phyloP scores from a whole-genome alignment of 805 yeast species.

The Metschnikowia arizonensis region DNA sequence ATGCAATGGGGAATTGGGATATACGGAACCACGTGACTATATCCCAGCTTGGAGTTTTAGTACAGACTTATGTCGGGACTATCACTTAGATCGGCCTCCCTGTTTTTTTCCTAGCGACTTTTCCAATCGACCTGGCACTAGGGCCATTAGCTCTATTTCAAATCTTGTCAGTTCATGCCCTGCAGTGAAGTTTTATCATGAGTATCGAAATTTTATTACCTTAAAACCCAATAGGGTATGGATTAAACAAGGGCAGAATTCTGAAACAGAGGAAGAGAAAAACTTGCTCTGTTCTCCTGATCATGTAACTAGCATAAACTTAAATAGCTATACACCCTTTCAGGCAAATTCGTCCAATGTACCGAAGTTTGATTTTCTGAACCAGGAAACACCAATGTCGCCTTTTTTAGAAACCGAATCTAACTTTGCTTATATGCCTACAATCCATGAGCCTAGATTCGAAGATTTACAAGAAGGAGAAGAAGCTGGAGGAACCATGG shows the following conservation, averaged over 20 bases:
- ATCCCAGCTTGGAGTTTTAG: constrained; percentile 14
- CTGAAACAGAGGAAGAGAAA: not conserved
- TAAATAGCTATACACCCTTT: not conserved
- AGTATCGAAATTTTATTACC: constrained; percentile 4
- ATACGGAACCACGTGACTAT: not conserved
- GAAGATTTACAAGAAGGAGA: not conserved
- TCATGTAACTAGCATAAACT: not conserved
- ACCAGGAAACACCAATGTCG: not conserved
- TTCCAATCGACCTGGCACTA: constrained; percentile 6
- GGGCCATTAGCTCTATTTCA: constrained; percentile 2
- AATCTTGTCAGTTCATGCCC: constrained; percentile 7
- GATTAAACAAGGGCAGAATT: not conserved
- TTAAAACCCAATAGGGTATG: not conserved
- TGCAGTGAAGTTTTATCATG: constrained; percentile 8
- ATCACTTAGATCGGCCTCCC: constrained; percentile 12
- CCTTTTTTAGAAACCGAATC: not conserved
- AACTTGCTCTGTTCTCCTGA: constrained; percentile 1
- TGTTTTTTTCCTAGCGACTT: constrained; percentile 16
- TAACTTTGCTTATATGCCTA: not conserved
- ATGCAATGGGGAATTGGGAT: not conserved
- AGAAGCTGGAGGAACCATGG: not conserved
- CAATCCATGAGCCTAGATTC: not conserved
- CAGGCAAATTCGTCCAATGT: not conserved
- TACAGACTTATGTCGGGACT: constrained; percentile 10
- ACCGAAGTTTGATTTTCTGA: not conserved